A percentile compares a stretch with the other conserved stretches of the same genome.
Evolutionary conservation across 352 stramenopile genomes (phyloP).

Genomic region (Pythium dissotocum): DNA sequence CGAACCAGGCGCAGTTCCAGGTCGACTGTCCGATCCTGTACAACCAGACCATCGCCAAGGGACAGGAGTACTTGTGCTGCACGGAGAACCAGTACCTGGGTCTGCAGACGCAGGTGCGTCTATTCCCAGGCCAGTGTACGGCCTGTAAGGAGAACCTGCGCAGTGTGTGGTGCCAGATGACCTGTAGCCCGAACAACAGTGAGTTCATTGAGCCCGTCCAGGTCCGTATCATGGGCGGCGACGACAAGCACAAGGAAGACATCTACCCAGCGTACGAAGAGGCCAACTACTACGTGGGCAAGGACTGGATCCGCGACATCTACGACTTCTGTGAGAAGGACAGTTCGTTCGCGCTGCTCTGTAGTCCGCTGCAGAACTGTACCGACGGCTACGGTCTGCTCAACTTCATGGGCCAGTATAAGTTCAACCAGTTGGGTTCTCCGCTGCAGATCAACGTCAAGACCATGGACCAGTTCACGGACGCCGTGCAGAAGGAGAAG

Average conservation of each 20-base stretch:
- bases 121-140: slow-evolving; percentile 59
- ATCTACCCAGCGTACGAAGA: slow-evolving; percentile 72
- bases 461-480: slow-evolving; percentile 52
- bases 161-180: slow-evolving; percentile 82
- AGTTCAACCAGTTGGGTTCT: slow-evolving; percentile 59
- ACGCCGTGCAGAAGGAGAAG: slow-evolving; percentile 39
- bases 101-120: slow-evolving; percentile 55
- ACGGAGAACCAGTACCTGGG: slow-evolving; percentile 73
- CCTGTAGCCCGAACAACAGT: slow-evolving; percentile 78
- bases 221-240: slow-evolving; percentile 59
- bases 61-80: slow-evolving; percentile 68
- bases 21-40: slow-evolving; percentile 72
- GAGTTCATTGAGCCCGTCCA: slow-evolving; percentile 72
- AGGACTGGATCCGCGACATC: slow-evolving; percentile 65
- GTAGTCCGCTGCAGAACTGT: slow-evolving; percentile 51
- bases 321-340: slow-evolving; percentile 75
- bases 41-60: slow-evolving; percentile 52
- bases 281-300: slow-evolving; percentile 65
- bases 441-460: slow-evolving; percentile 72
- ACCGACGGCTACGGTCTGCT: slow-evolving; percentile 56
- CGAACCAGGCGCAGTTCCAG: slow-evolving; percentile 65
- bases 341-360: slow-evolving; percentile 48
- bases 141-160: slow-evolving; percentile 74
- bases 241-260: slow-evolving; percentile 41
- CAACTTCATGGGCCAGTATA: slow-evolving; percentile 63